A percentile compares a stretch with the other conserved stretches of the same genome.
These are phyloP conservation scores for Nitzschia sp. DNA, from an alignment of 108 stramenopile species.

Conservation along the genomic window DNA sequence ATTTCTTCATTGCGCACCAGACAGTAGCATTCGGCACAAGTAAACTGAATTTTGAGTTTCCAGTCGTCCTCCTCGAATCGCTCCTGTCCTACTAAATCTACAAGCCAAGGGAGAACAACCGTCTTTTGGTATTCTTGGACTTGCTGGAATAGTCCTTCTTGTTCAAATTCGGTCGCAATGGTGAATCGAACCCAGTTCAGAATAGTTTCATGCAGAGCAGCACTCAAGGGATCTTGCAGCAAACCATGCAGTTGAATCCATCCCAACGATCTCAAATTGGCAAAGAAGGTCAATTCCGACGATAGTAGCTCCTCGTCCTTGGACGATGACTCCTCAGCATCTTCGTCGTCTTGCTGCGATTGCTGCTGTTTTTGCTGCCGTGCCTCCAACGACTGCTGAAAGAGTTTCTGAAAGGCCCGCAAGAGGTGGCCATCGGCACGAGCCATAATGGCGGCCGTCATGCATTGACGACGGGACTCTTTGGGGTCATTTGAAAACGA, in stretches of 20 bases:
- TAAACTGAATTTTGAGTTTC: constrained; percentile 44
- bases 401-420: constrained; percentile 42
- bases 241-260: constrained; percentile 53
- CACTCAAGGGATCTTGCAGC: constrained; percentile 42
- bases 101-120: constrained; percentile 52
- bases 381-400: constrained; percentile 39
- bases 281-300: constrained; percentile 31
- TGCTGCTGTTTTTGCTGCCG: too few species aligned
- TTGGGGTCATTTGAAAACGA: constrained; percentile 40
- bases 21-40: constrained; percentile 60
- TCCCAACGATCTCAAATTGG: constrained; percentile 42
- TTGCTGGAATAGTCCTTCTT: constrained; percentile 37
- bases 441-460: constrained; percentile 63
- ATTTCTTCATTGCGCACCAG: constrained; percentile 61
- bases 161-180: constrained; percentile 59
- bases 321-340: too few species aligned
- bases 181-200: constrained; percentile 27
- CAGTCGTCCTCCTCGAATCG: constrained; percentile 36
- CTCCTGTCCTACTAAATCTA: constrained; percentile 39
- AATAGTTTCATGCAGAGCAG: constrained; percentile 52
- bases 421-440: constrained; percentile 38
- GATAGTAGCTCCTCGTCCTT: background rate
- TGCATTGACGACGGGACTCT: constrained; percentile 49
- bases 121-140: constrained; percentile 48
- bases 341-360: too few species aligned